phyloP scores from a whole-genome alignment of 441 rosid species.

The Isatis lusitanica region DNA sequence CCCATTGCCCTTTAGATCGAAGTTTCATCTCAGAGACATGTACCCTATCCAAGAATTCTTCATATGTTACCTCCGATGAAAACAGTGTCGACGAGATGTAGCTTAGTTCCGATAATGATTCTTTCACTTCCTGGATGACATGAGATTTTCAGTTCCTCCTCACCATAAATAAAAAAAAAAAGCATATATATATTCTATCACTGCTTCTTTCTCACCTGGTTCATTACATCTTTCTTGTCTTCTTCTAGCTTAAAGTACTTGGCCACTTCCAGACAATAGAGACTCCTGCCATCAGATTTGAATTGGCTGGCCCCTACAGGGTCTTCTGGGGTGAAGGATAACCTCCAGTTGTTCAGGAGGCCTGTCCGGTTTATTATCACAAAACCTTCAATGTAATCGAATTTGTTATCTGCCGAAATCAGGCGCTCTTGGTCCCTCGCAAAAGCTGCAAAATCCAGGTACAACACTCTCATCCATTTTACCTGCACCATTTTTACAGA shows the following conservation, averaged over 20 bases:
- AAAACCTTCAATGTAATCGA: conserved; percentile 90
- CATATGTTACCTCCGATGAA: conserved; percentile 68
- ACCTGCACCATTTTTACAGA: conserved; percentile 53
- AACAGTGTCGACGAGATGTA: conserved; percentile 76
- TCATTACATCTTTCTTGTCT: conserved; percentile 37
- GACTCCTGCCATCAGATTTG: conserved; percentile 70
- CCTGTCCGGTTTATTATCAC: conserved; percentile 84
- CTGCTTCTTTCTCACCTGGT: conserved; percentile 51
- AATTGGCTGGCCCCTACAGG: conserved; percentile 76
- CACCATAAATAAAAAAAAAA: too few species aligned
- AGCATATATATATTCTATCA: too few species aligned
- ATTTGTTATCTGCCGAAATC: conserved; percentile 54
- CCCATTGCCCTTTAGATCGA: conserved; percentile 87
- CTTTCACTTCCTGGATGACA: conserved; percentile 63
- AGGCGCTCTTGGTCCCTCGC: conserved; percentile 76
- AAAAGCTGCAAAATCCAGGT: conserved; percentile 71
- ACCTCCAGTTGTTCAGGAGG: conserved; percentile 77
- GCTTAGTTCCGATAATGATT: conserved; percentile 56
- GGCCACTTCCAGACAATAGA: conserved; percentile 85
- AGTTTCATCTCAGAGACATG: conserved; percentile 81
- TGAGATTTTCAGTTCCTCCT: not conserved
- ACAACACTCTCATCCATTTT: conserved; percentile 89
- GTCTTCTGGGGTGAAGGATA: conserved; percentile 76
- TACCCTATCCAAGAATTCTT: conserved; percentile 88
- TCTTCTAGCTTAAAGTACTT: conserved; percentile 55